A percentile compares a stretch with the other conserved stretches of the same genome.
Evolutionary conservation across 495 filamentous ascomycete species (phyloP).

Genomic region (Pseudevernia furfuracea): DNA sequence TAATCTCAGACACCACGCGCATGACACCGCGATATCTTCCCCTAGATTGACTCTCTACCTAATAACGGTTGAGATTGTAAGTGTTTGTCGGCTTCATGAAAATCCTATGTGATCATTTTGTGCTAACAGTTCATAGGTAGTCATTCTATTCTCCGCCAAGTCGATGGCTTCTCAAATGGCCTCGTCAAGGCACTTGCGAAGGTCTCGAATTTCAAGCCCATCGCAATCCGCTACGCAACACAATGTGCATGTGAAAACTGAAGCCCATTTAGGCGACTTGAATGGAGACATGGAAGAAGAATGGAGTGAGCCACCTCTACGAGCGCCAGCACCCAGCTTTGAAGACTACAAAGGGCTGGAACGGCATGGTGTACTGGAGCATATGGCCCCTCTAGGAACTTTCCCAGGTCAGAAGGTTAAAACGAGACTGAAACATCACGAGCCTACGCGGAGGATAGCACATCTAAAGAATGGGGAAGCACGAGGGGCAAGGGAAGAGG

Average conservation of each 20-base stretch:
- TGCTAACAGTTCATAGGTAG: constrained; percentile 19
- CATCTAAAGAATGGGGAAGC: constrained; percentile 26
- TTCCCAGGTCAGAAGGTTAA: constrained; percentile 48
- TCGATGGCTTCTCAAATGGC: constrained; percentile 40
- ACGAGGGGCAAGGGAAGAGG: constrained; percentile 22
- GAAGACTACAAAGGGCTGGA: constrained; percentile 54
- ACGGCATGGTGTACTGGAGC: constrained; percentile 56
- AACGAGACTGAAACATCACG: constrained; percentile 30
- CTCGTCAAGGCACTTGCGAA: constrained; percentile 27
- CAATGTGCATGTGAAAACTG: constrained; percentile 28
- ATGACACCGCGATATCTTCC: constrained; percentile 8
- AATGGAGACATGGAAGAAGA: constrained; percentile 38
- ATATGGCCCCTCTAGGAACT: constrained; percentile 62
- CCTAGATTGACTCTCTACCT: not conserved
- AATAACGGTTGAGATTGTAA: constrained; percentile 2
- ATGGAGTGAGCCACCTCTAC: constrained; percentile 66
- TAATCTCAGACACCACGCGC: constrained; percentile 8
- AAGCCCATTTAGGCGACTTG: constrained; percentile 26
- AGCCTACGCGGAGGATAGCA: constrained; percentile 18
- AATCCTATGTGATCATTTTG: not conserved
- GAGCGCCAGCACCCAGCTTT: constrained; percentile 58
- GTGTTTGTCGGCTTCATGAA: not conserved
- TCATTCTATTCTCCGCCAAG: constrained; percentile 27
- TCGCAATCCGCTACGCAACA: constrained; percentile 34
- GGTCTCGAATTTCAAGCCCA: constrained; percentile 47